Conservation (phyloP, 129 eudicot genomes). For the Daucus carota region DNA sequence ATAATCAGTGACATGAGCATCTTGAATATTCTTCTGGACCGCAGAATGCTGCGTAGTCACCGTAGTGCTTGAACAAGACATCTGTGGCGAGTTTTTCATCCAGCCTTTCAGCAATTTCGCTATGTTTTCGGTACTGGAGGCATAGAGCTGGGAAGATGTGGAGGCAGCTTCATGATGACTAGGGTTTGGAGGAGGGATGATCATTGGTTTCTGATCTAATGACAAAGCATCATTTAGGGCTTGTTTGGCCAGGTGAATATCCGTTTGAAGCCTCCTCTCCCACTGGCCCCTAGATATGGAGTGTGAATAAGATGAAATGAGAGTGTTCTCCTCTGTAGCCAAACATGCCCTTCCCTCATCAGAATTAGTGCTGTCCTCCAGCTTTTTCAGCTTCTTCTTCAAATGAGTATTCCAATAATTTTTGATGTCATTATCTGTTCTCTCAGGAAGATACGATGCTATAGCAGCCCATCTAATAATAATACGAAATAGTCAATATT, state of each 20-base stretch:
- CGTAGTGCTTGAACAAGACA: slow-evolving; percentile 25
- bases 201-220: slow-evolving; percentile 16
- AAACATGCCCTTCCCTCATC: slow-evolving; percentile 1
- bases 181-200: slow-evolving; percentile 3
- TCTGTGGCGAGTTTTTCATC: slow-evolving; percentile 37
- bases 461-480: slow-evolving; percentile 49
- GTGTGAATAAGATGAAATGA: slow-evolving; percentile 13
- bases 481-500: too few relatives aligned
- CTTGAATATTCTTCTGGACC: slow-evolving; percentile 1
- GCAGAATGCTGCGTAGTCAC: slow-evolving; percentile 21
- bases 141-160: slow-evolving; percentile 20
- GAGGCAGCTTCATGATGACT: neutral
- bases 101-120: slow-evolving; percentile 67
- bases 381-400: slow-evolving; percentile 36
- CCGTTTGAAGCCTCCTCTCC: slow-evolving; percentile 39
- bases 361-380: slow-evolving; percentile 13
- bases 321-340: neutral
- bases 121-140: slow-evolving; percentile 60
- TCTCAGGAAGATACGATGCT: slow-evolving; percentile 48
- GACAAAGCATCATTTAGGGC: slow-evolving; percentile 39
- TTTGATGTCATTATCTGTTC: slow-evolving; percentile 47
- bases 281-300: slow-evolving; percentile 40
- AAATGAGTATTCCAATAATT: slow-evolving; percentile 46
- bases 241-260: slow-evolving; percentile 41
- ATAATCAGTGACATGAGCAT: neutral